Conservation (phyloP, 1,284 basidiomycete species). For the Gymnopus androsaceus region DNA sequence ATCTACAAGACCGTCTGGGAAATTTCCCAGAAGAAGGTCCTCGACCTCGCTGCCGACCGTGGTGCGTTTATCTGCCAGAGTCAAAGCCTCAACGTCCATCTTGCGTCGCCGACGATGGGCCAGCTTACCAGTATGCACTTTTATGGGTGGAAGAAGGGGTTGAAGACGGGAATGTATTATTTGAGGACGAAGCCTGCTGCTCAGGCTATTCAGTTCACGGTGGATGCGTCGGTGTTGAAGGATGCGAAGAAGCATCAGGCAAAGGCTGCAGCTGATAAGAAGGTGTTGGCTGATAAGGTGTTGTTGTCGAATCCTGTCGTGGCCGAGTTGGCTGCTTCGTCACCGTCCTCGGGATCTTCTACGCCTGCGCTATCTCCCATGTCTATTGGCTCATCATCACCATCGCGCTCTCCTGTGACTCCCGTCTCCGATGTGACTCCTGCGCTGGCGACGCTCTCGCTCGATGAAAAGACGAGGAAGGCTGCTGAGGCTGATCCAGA, state of each 20-base stretch:
- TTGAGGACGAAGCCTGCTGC: slow-evolving; percentile 93
- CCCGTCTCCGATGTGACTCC: slow-evolving; percentile 14
- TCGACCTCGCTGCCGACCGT: slow-evolving; percentile 97
- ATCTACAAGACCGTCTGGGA: slow-evolving; percentile 99
- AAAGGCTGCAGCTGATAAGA: slow-evolving; percentile 35
- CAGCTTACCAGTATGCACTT: slow-evolving; percentile 99
- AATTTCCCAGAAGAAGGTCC: slow-evolving; percentile 97
- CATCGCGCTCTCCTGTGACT: slow-evolving; percentile 19
- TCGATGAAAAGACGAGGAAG: slow-evolving; percentile 48
- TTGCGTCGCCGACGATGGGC: slow-evolving; percentile 88
- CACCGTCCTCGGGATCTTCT: slow-evolving; percentile 15
- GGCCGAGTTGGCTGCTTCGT: slow-evolving; percentile 11
- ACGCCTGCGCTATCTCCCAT: slow-evolving; percentile 7
- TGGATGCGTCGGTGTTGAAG: slow-evolving; percentile 83
- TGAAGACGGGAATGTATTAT: slow-evolving; percentile 99
- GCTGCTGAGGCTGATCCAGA: slow-evolving; percentile 73
- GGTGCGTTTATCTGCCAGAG: slow-evolving; percentile 98
- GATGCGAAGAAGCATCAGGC: slow-evolving; percentile 61
- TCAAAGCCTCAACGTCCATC: slow-evolving; percentile 90
- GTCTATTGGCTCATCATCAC: not conserved
- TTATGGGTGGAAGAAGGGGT: slow-evolving; percentile 99
- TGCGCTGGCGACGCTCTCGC: slow-evolving; percentile 28
- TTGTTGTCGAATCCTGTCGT: slow-evolving; percentile 27
- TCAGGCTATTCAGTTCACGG: slow-evolving; percentile 97
- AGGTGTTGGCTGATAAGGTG: slow-evolving; percentile 15